These are phyloP conservation scores for Artomyces pyxidatus DNA, from an alignment of 768 basidiomycete genomes.

Conservation along the genomic window DNA sequence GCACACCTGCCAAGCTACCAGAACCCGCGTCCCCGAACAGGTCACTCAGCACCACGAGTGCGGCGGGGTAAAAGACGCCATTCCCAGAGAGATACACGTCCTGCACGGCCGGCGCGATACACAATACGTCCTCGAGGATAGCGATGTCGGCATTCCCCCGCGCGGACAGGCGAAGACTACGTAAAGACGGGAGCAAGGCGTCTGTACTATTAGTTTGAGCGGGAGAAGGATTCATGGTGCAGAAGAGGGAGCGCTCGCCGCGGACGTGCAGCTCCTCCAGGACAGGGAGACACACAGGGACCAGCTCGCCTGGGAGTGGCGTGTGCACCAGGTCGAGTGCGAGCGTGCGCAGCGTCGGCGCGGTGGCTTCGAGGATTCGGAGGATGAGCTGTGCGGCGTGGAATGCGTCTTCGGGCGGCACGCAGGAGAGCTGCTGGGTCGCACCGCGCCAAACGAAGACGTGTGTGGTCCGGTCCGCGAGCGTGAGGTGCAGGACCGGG, in stretches of 20 bases:
- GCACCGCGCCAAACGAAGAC: background rate
- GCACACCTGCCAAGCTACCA: background rate
- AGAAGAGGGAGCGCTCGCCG: background rate
- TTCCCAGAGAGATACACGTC: background rate
- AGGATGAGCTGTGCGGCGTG: background rate
- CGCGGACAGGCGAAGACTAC: background rate
- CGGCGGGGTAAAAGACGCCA: background rate
- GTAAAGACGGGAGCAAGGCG: background rate
- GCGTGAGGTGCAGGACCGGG: slow-evolving; percentile 22
- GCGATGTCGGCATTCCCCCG: background rate
- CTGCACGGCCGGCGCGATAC: background rate
- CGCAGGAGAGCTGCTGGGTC: background rate
- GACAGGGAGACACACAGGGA: background rate
- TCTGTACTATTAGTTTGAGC: too few species aligned
- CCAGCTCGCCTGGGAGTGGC: background rate
- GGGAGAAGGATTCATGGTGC: background rate
- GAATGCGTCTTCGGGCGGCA: background rate
- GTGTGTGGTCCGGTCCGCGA: slow-evolving; percentile 16
- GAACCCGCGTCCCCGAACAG: background rate
- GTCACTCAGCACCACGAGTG: background rate
- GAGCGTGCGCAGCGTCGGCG: background rate
- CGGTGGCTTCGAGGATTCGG: background rate
- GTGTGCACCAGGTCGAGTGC: background rate
- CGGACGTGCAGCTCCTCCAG: background rate
- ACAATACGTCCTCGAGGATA: background rate